phyloP scores from a whole-genome alignment of 345 rosid species.

The Populus ilicifolia region DNA sequence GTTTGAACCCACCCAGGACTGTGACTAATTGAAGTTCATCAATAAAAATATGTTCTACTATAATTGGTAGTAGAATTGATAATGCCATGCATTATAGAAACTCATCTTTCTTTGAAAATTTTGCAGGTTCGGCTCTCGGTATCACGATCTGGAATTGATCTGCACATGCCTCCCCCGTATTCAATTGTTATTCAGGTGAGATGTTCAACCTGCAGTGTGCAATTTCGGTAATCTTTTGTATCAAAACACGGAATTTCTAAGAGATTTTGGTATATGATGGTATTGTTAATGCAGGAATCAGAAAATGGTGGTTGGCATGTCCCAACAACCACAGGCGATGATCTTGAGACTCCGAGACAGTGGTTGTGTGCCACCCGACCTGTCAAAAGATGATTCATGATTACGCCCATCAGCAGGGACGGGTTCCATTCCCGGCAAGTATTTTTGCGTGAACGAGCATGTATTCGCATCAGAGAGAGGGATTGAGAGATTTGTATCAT shows the following conservation, averaged over 20 bases:
- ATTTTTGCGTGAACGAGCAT: neutral
- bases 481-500: neutral
- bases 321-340: constrained; percentile 59
- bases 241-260: neutral
- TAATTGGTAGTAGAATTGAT: neutral
- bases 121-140: constrained; percentile 67
- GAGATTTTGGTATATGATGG: neutral
- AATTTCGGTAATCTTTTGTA: neutral
- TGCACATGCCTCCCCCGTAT: constrained; percentile 93
- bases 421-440: neutral
- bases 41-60: neutral
- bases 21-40: neutral
- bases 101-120: neutral
- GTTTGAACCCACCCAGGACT: neutral
- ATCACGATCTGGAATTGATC: constrained; percentile 40
- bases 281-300: constrained; percentile 57
- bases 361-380: constrained; percentile 73
- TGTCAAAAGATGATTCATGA: neutral
- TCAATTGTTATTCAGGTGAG: constrained; percentile 88
- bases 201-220: neutral
- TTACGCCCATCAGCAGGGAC: neutral
- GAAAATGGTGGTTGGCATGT: constrained; percentile 89
- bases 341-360: constrained; percentile 57
- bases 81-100: neutral
- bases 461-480: neutral